Base-by-base conservation (phyloP, 768 basidiomycete species). In the Rhizopogon vinicolor region DNA sequence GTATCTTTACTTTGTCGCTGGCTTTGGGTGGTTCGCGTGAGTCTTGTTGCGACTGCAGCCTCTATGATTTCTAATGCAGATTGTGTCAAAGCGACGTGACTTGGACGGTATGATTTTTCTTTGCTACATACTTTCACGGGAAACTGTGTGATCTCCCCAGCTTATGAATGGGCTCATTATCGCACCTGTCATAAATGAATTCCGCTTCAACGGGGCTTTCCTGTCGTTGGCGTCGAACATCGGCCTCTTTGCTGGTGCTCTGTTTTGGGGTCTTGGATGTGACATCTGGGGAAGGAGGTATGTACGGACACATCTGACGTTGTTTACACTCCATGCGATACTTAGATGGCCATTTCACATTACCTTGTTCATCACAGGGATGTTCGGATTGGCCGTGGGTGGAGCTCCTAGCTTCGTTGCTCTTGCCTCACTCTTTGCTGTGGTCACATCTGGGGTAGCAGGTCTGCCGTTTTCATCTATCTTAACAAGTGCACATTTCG, bases 331-430 rank as follows among this genome's bases (percentile, higher is more conserved):
- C 33, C 13, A 22, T 31, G 3, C 12, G 13, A 33, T 28, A 10
- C 42, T 0, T 51, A 78, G 78, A 46, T 78, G 74, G 77, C 72
- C 78, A 1, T 82, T 80, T 68, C 84, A 83, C 56, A 54, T 78
- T 50, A 85, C 83, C 0, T 70, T 86, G 5, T 70, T 84, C 45
- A 71, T 85, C 28, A 74, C 79, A 3, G 78, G 78, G 0, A 63
- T 78, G 25, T 84, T 85, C 53, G 81, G 81, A 6, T 68, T 83
- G 31, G 73, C 75, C 5, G 75, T 81, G 5, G 81, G 75, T 7
- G 76, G 73, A 7, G 70, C 82, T 0, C 68, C 70, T 8, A 72
- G 75, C 60, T 83, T 84, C 52, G 56, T 77, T 19, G 68, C 77
- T 6, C 70, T 84, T 43, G 78, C 80, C 0, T 73, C 77, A 4